Percentiles rank a stretch among this genome's conserved stretches.
Evolutionary conservation across 768 basidiomycete species (phyloP).

Genomic region (Goffeauzyma gilvescens): DNA sequence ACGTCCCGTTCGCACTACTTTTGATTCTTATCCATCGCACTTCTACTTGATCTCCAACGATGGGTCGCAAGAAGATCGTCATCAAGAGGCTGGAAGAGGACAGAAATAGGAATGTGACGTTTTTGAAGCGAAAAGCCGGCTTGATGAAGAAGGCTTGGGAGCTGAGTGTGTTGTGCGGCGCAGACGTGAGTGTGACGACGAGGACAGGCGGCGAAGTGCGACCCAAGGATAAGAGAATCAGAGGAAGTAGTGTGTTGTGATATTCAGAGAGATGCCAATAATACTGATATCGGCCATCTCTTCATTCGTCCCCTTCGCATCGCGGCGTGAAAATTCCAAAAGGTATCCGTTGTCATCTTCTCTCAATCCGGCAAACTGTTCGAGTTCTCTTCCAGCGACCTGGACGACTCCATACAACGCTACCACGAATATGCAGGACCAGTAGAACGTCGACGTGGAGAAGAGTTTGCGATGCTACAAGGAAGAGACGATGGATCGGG

Average conservation of each 20-base stretch:
- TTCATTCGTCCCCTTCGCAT: too few relatives aligned
- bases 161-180: conserved; percentile 27
- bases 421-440: conserved; percentile 30
- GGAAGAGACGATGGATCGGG: neutral
- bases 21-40: too few relatives aligned
- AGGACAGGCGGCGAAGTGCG: too few relatives aligned
- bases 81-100: conserved; percentile 30
- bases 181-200: conserved; percentile 25
- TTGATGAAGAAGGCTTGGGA: conserved; percentile 34
- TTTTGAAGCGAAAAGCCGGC: conserved; percentile 32
- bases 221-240: too few relatives aligned
- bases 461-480: conserved; percentile 23
- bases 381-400: conserved; percentile 27
- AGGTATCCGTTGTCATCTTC: conserved; percentile 28
- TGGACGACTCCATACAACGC: conserved; percentile 24
- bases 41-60: too few relatives aligned
- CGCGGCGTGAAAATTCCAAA: too few relatives aligned
- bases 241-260: too few relatives aligned
- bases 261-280: too few relatives aligned
- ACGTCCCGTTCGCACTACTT: too few relatives aligned
- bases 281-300: too few relatives aligned
- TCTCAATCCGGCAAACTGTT: conserved; percentile 23
- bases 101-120: conserved; percentile 31
- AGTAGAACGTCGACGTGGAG: conserved; percentile 26
- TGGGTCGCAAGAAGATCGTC: conserved; percentile 32